Base-by-base conservation (phyloP, 495 filamentous ascomycete species). In the Aspergillus campestris region DNA sequence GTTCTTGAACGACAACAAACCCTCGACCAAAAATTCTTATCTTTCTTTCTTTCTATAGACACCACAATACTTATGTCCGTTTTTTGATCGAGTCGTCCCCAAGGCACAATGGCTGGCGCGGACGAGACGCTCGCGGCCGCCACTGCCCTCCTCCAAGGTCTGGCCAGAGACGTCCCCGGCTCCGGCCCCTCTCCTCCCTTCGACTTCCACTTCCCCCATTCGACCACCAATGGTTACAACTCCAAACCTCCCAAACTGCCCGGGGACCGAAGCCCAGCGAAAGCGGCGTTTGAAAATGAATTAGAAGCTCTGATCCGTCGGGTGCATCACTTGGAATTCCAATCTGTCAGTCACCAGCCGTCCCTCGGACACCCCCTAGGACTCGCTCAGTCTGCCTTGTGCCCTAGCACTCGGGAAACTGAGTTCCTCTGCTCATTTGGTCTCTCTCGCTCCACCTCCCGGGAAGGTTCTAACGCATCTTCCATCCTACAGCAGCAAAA, bases 251-350 rank as follows among this genome's bases (percentile, higher is more conserved):
- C 82, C 49, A 70, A 67, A 42, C 63, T 89, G 5, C 86, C 86
- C n/a, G 86, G 86, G 47, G 69, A 71, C 31, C 59, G 74, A 31
- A 80, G 66, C 49, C 55, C 73, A 44, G 75, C 80, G 38, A 91
- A 91, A 66, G 65, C 69, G 48, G 71, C 73, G 37, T 75, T 91
- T 38, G 85, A 89, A 63, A 69, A 69, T 45, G 86, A 88, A 58
- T 74, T 91, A 40, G 75, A 79, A 43, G 77, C 81, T 43, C 72
- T 91, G 45, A 72, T 79, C 40, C 69, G 77, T 45, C 70, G 86
- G 37, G 71, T 91, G 41, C 79, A 84, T 52, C 74, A 75, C 46
- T 73, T 91, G 44, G 84, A 89, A 68, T 73, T 70, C 49, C 76
- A 79, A 66, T 78, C 80, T 58, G 75, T 74, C 73, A 58, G 62